These are phyloP conservation scores for Fermentozyma sake DNA, from an alignment of 1,139 yeast species.

Conservation along the genomic window DNA sequence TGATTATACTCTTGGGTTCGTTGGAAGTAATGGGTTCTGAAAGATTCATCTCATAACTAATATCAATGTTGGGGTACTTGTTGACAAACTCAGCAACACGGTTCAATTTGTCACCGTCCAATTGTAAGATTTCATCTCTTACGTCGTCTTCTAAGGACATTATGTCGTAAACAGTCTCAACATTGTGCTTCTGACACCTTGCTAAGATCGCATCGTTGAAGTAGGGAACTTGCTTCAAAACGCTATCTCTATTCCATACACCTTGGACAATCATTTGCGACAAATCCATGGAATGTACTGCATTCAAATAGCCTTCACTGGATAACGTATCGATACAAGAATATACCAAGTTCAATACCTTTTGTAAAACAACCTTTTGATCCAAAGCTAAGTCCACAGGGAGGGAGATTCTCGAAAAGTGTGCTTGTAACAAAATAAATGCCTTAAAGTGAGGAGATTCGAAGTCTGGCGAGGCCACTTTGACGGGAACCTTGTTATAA, in stretches of 20 bases:
- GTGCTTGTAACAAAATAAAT: conserved; percentile 75
- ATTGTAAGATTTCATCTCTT: conserved; percentile 58
- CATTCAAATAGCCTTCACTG: conserved; percentile 75
- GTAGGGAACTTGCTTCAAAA: conserved; percentile 78
- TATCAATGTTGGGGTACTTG: conserved; percentile 81
- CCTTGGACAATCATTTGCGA: conserved; percentile 89
- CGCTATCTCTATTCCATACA: conserved; percentile 69
- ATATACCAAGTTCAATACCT: conserved; percentile 48
- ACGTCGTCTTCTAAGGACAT: conserved; percentile 82
- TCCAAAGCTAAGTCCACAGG: conserved; percentile 61
- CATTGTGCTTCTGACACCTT: conserved; percentile 53
- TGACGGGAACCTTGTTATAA: conserved; percentile 60
- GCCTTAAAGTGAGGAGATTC: conserved; percentile 65
- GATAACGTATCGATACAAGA: conserved; percentile 75
- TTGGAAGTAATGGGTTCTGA: conserved; percentile 35
- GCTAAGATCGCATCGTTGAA: conserved; percentile 50
- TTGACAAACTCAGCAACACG: conserved; percentile 86
- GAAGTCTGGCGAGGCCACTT: conserved; percentile 30
- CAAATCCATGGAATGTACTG: conserved; percentile 80
- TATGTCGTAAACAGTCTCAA: conserved; percentile 76
- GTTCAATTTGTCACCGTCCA: conserved; percentile 46
- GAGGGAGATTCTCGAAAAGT: conserved; percentile 57
- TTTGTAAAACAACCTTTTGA: conserved; percentile 46
- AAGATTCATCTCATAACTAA: conserved; percentile 49
- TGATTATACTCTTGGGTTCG: conserved; percentile 43